These are phyloP conservation scores for Podospora didyma DNA, from an alignment of 495 filamentous ascomycete genomes.

Conservation along the genomic window DNA sequence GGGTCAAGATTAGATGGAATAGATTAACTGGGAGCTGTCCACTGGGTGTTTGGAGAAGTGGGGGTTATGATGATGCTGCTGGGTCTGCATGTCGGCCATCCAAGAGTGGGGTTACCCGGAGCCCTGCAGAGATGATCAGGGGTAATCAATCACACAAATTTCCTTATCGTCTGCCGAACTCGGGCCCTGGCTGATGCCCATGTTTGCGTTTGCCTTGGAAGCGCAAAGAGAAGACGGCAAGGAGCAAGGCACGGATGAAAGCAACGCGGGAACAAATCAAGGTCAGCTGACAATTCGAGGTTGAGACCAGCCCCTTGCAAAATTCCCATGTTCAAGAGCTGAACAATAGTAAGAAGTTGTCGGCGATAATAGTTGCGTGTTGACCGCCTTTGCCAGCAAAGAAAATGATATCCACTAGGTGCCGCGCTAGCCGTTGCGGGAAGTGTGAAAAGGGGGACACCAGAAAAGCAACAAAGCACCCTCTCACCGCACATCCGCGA, in stretches of 20 bases:
- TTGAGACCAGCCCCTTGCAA: no score
- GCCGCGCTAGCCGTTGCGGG: neutral
- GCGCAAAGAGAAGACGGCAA: neutral
- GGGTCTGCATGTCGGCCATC: no score
- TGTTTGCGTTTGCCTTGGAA: neutral
- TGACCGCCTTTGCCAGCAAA: neutral
- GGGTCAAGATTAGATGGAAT: no score
- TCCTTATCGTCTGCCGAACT: neutral
- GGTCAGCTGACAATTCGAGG: no score
- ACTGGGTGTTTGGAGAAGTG: no score
- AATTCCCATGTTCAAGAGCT: no score
- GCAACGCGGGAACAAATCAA: neutral
- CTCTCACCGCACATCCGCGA: neutral
- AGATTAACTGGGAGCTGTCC: no score
- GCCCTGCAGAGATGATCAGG: neutral
- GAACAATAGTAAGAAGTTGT: neutral
- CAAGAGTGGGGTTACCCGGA: neutral
- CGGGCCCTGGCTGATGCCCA: slow-evolving; percentile 1
- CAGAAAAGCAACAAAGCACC: neutral
- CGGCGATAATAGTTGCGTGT: neutral
- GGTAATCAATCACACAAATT: neutral
- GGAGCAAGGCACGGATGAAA: slow-evolving; percentile 3
- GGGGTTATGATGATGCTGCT: no score
- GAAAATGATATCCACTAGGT: neutral
- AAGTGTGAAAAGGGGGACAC: neutral